Percentiles rank a stretch among this genome's conserved stretches.
These are phyloP conservation scores for Massariosphaeria phaeospora DNA, from an alignment of 495 filamentous ascomycete genomes.

Conservation along the genomic window DNA sequence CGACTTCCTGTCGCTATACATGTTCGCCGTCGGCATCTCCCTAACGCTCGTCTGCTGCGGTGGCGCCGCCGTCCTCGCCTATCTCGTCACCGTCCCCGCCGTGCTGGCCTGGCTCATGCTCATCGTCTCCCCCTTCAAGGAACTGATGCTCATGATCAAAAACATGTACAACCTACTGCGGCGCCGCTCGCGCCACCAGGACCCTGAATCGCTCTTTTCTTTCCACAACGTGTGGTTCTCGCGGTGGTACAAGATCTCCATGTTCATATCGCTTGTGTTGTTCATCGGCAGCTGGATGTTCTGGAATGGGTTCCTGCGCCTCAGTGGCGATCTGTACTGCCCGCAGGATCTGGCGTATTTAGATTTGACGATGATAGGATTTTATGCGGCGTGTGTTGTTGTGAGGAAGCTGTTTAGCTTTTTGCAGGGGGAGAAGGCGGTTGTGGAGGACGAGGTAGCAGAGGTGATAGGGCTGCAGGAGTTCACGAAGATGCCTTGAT, in stretches of 20 bases:
- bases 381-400: conserved; percentile 6
- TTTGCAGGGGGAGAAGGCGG: background rate
- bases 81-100: background rate
- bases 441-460: background rate
- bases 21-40: background rate
- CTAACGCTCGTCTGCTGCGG: conserved; percentile 1
- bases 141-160: background rate
- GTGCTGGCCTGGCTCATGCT: conserved; percentile 2
- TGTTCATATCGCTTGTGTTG: conserved; percentile 8
- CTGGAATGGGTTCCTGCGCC: conserved; percentile 13
- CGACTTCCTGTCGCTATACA: conserved; percentile 5
- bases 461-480: background rate
- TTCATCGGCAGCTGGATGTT: conserved; percentile 22
- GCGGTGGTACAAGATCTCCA: background rate
- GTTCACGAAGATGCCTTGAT: too few relatives aligned
- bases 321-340: conserved; percentile 14
- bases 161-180: background rate
- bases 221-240: background rate
- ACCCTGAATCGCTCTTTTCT: background rate
- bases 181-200: background rate
- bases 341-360: conserved; percentile 5
- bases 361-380: conserved; percentile 14
- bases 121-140: conserved; percentile 1
- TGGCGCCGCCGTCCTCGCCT: background rate
- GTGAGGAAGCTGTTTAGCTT: background rate